Base-by-base conservation (phyloP, 257 asterid genomes). In the Leptodermis oblonga region DNA sequence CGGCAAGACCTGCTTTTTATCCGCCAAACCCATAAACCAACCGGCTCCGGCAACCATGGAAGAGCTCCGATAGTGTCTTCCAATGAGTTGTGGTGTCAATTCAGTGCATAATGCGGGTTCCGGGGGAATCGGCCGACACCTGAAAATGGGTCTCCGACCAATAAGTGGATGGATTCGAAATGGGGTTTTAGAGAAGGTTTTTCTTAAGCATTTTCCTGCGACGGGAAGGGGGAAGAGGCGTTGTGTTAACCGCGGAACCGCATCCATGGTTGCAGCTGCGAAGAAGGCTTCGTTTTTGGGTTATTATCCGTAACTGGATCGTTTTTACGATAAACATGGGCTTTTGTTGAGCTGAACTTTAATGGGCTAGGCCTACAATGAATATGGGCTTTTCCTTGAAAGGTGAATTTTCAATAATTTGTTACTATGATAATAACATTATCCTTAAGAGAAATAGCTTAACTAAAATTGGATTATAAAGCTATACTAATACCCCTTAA, bases 21-120 rank as follows among this genome's bases (percentile, higher is more conserved):
- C 85, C n/a, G 86, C 74, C 68, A 81, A 28, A 49, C 95, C 94
- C 69, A 83, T 75, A 58, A 92, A 74, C 98, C 98, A 90, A 33
- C 96, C 94, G 30, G 96, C 93, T n/a, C 77, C 81, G 34, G 86
- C 78, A 25, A 74, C 74, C 30, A 65, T 26, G 72, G 77, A 48
- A 62, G 86, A 77, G 67, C 83, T 71, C 61, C 73, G 81, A 52
- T 45, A 64, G 64, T 75, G 81, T 51, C 41, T 75, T 74, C 81
- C 78, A 33, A 55, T 31, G 51, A 70, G 71, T 3, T 51, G 20
- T 23, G 70, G 41, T 18, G 67, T 28, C 23, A 42, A 64, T 60
- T 25, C 55, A 42, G 68, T 7, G 60, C 51, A 5, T 14, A 65
- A 43, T 51, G 65, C 48, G 62, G 86, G 82, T 46, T 78, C 39